Evolutionary conservation across 2,329 filamentous ascomycete species (phyloP), one percentile per base, ranked within the genome.

Genomic region (Aspergillus calidoustus): DNA sequence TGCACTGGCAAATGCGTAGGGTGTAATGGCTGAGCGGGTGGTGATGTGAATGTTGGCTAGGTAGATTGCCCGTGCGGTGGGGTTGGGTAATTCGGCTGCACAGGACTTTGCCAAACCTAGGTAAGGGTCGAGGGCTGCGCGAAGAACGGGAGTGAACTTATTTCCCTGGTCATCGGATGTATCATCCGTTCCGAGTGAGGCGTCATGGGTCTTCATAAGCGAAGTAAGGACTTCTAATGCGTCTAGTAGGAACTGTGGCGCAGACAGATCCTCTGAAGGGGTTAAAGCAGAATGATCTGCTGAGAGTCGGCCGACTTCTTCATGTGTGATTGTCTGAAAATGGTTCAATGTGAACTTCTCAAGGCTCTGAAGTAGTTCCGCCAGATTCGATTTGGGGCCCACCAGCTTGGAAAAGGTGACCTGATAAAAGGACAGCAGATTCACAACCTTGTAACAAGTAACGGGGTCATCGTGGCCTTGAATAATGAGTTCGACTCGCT

Each of bases 381-480:
- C 82, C 0, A 97, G 81, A 8, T 85, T 82, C 0, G 92, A 91
- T 11, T 88, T 83, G 2, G 83, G 69, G 2, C 91, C 90, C 0
- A 98, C 82, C 0, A 98, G 82, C 68, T 90, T 94, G 17, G 87
- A 81, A 74, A 98, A 97, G 1, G 93, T 97, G 64, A 87, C 84
- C 31, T 87, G 88, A 78, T 99, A 99, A 78, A 99, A 99, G 46
- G 87, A 88, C 47, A 98, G 84, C 1, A 99, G 82, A 69, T 96
- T 97, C 11, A 92, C 89, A 46, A 98, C 87, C 74, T 93, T 95
- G 80, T 97, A 99, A 38, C 92, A 89, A 53, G 93, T 81, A 22
- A 96, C 91, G 0, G 90, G 90, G 62, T 98, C 93, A 69, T 97
- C 93, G 74, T 97, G 94, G 63, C 91, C 91, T 70, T 96, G 93